Evolutionary conservation across 2,329 filamentous ascomycete genomes (phyloP).

Genomic region (Pezicula neosporulosa): DNA sequence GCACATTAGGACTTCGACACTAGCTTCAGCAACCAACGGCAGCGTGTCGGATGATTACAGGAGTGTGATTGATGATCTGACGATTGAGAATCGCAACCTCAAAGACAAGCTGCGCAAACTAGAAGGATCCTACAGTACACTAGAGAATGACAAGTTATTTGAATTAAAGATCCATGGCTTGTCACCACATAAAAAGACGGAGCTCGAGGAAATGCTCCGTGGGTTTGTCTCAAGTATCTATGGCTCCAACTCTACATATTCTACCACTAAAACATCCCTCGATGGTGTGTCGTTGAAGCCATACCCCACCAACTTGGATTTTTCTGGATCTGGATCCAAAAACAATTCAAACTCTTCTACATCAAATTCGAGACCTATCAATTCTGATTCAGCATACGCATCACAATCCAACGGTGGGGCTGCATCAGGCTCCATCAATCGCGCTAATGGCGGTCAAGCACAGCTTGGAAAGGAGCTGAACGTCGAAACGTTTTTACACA

Average conservation of each 20-base stretch:
- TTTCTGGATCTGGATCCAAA: conserved; percentile 28
- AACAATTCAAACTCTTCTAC: conserved; percentile 13
- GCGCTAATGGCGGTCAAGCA: conserved; percentile 1
- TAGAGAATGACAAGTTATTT: conserved; percentile 75
- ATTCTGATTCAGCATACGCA: conserved; percentile 58
- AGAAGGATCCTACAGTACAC: conserved; percentile 61
- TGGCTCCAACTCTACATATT: conserved; percentile 30
- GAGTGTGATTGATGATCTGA: conserved; percentile 84
- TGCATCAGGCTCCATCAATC: conserved; percentile 28
- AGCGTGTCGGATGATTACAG: conserved; percentile 64
- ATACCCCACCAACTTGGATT: conserved; percentile 32
- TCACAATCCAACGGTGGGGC: conserved; percentile 54
- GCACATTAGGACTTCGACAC: background rate
- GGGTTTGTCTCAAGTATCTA: conserved; percentile 66
- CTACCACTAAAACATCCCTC: background rate
- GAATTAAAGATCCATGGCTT: conserved; percentile 78
- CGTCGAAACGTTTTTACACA: conserved; percentile 66
- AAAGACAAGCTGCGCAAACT: conserved; percentile 71
- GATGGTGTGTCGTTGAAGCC: conserved; percentile 15
- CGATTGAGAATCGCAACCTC: conserved; percentile 76
- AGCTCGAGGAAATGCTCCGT: conserved; percentile 70
- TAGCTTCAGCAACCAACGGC: conserved; percentile 7
- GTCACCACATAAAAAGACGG: conserved; percentile 67
- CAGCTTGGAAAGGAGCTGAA: conserved; percentile 44
- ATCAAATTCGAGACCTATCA: conserved; percentile 37